A percentile compares a stretch with the other conserved stretches of the same genome.
Conservation (phyloP, 805 yeast genomes). For the Ogataea nonfermentans region DNA sequence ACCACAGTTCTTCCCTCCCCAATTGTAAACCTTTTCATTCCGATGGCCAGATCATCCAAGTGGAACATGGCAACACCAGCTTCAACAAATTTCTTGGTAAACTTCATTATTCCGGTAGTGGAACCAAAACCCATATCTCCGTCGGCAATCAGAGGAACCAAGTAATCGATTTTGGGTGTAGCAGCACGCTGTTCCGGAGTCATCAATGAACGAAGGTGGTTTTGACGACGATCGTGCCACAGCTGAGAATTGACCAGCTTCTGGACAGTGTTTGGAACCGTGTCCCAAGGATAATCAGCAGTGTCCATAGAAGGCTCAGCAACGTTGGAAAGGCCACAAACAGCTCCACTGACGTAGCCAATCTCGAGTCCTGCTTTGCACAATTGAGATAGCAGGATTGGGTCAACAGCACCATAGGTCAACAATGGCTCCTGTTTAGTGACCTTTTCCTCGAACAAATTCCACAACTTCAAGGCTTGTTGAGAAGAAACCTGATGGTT, state of each 20-base stretch:
- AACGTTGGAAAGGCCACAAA: conserved; percentile 55
- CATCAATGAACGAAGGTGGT: conserved; percentile 17
- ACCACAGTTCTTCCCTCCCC: conserved; percentile 61
- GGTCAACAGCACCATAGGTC: conserved; percentile 61
- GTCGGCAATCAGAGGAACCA: conserved; percentile 63
- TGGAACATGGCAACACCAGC: conserved; percentile 65
- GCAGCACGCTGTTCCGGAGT: conserved; percentile 20
- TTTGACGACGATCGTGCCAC: conserved; percentile 49
- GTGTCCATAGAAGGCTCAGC: conserved; percentile 66
- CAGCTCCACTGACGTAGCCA: conserved; percentile 61
- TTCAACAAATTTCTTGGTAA: conserved; percentile 62
- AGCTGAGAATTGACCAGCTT: conserved; percentile 56
- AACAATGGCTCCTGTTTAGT: conserved; percentile 48
- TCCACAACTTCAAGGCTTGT: conserved; percentile 47
- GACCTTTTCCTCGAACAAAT: conserved; percentile 41
- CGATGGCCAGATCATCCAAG: conserved; percentile 61
- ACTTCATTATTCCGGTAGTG: conserved; percentile 57
- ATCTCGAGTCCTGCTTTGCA: conserved; percentile 49
- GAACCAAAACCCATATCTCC: conserved; percentile 71
- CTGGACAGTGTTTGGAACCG: conserved; percentile 66
- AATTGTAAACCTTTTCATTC: conserved; percentile 66
- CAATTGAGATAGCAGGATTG: conserved; percentile 60
- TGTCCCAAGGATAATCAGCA: conserved; percentile 68
- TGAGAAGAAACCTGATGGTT: conserved; percentile 49
- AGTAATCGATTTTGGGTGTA: conserved; percentile 42